Evolutionary conservation across 768 basidiomycete species (phyloP), one percentile per base, ranked within the genome.

Genomic region (Boletus vermiculosoides): DNA sequence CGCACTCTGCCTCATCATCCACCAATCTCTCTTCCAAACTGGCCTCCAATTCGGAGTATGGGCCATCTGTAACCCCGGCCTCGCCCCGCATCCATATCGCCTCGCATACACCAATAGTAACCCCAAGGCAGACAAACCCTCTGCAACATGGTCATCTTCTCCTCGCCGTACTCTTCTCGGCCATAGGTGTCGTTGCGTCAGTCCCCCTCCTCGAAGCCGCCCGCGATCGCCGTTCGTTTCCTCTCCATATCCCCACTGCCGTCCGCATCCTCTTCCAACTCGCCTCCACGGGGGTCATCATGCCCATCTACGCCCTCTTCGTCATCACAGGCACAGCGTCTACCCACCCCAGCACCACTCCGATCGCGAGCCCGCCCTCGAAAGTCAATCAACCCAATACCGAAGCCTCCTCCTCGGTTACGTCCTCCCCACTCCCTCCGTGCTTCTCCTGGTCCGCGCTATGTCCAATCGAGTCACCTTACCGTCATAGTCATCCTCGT

Each of bases 281-380:
- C 25, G 25, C 25, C 25, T 25, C 25, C 25, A 25, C 4, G 25
- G 25, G 25, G 2, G 25, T 25, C 25, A 25, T 25, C 11, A 71
- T 77, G 45, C 79, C 83, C 15, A 31, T 83, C 2, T 85, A 83
- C 55, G 78, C 77, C 73, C 67, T 82, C 33, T 50, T 71, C 36
- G 71, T 81, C 56, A 53, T 78, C 37, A 74, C 75, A 0, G 75
- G 76, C 8, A 67, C 74, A 2, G 52, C 73, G 11, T 60, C 59
- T n/a, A 55, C 40, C 16, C 47, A 5, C 2, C 52, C 36, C 5
- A 39, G 40, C 41, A 20, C 16, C 33, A 23, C 3, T 37, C 31
- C 36, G 6, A 33, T 23, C 10, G 2, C 15, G 30, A 28, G 5
- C 46, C 22, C 34, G 20, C 64, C 68, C 47, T 66, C 66, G 34